Conservation (phyloP, 129 eudicot genomes). For the Escallonia herrerae region DNA sequence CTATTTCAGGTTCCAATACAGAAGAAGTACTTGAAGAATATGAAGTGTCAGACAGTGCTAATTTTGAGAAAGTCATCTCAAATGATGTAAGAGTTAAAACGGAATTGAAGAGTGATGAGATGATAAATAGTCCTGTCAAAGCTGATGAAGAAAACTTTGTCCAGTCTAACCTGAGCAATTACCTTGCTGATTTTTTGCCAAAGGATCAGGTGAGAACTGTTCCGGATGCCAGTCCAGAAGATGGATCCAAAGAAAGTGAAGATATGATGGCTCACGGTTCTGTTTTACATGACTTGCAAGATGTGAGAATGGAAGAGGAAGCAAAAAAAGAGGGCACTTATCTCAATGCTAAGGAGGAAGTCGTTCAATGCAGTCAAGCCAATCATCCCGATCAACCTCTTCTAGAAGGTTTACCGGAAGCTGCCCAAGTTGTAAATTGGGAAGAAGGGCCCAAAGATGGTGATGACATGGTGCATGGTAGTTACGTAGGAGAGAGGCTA, state of each 20-base stretch:
- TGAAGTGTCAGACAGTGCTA: background rate
- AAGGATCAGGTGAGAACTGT: background rate
- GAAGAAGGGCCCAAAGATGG: background rate
- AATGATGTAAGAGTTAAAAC: background rate
- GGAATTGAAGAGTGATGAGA: background rate
- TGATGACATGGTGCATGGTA: background rate
- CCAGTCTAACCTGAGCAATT: background rate
- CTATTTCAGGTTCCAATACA: background rate
- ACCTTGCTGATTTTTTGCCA: background rate
- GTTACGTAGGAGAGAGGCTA: background rate
- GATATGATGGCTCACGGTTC: background rate
- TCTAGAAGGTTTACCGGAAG: too few species aligned
- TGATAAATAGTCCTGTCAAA: background rate
- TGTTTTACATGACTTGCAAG: background rate
- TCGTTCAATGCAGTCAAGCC: too few species aligned
- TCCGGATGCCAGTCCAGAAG: slow-evolving; percentile 1
- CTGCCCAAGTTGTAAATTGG: background rate
- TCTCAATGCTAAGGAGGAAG: too few species aligned
- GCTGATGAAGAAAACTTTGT: slow-evolving; percentile 1
- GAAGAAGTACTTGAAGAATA: slow-evolving; percentile 8
- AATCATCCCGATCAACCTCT: too few species aligned
- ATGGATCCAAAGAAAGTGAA: background rate
- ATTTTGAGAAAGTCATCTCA: background rate
- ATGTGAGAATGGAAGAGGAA: slow-evolving; percentile 2
- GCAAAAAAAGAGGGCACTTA: slow-evolving; percentile 1